phyloP scores from a whole-genome alignment of 768 basidiomycete genomes.

The Basidioascus undulatus region DNA sequence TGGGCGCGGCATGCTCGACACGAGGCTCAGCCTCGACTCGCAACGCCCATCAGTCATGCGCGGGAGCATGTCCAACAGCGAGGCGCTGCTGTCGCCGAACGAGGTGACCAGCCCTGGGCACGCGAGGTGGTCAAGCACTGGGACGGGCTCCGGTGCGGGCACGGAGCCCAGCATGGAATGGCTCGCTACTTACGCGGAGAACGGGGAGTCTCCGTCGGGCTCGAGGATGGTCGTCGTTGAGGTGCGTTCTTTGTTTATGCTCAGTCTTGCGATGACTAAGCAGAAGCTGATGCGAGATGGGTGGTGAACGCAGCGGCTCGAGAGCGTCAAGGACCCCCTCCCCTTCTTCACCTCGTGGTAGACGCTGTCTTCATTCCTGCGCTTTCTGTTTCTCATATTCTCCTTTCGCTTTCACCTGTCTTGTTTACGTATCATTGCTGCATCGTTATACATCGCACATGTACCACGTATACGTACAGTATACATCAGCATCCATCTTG shows the following conservation, averaged over 20 bases:
- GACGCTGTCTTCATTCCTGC: neutral
- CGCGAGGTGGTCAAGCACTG: neutral
- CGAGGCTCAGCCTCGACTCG: neutral
- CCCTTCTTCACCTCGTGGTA: slow-evolving; percentile 54
- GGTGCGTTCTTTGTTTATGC: slow-evolving; percentile 23
- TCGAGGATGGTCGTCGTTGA: slow-evolving; percentile 44
- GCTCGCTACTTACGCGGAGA: slow-evolving; percentile 5
- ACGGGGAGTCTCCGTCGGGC: too few relatives aligned
- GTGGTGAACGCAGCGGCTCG: slow-evolving; percentile 36
- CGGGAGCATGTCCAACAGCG: neutral
- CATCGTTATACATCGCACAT: slow-evolving; percentile 76
- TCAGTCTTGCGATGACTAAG: slow-evolving; percentile 2
- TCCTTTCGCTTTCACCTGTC: slow-evolving; percentile 18
- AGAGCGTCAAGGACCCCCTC: slow-evolving; percentile 39
- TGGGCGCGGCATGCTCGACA: neutral
- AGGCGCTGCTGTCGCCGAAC: slow-evolving; percentile 1
- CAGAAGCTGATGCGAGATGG: too few relatives aligned
- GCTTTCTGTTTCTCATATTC: slow-evolving; percentile 18
- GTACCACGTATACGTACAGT: slow-evolving; percentile 71
- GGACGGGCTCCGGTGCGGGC: neutral
- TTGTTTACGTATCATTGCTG: slow-evolving; percentile 60
- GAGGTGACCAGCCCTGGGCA: neutral
- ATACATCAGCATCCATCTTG: slow-evolving; percentile 75
- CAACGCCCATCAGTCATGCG: neutral
- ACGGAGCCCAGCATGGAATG: neutral